Evolutionary conservation across 441 rosid genomes (phyloP).

Genomic region (Pelargonium australe): DNA sequence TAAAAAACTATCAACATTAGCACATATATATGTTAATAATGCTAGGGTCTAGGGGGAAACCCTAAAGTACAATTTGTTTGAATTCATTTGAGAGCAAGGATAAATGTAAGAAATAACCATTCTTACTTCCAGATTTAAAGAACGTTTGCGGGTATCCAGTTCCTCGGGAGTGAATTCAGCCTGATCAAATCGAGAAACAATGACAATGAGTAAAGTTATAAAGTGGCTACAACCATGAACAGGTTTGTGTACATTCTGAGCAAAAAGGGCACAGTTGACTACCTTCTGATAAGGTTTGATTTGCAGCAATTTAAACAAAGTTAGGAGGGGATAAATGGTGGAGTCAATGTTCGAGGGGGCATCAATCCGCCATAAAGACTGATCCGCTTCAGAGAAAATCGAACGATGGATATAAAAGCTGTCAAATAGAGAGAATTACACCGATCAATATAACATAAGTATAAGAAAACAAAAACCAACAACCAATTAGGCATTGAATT

Average conservation of each 20-base stretch:
- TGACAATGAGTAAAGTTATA: background rate
- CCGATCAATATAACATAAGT: background rate
- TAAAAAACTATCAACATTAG: background rate
- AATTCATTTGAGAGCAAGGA: background rate
- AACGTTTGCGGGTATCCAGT: conserved; percentile 46
- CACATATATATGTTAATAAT: too few species aligned
- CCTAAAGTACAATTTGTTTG: too few species aligned
- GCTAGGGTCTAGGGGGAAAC: too few species aligned
- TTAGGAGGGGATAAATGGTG: conserved; percentile 44
- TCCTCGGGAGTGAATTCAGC: conserved; percentile 58
- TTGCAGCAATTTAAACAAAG: conserved; percentile 43
- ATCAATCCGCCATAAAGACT: conserved; percentile 49
- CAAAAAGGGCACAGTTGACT: conserved; percentile 9
- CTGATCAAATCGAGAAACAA: conserved; percentile 24
- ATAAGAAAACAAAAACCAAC: background rate
- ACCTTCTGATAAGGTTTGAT: conserved; percentile 51
- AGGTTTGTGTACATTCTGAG: background rate
- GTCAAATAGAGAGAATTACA: conserved; percentile 15
- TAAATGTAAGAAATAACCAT: background rate
- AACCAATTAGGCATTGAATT: background rate
- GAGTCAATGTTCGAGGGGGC: conserved; percentile 37
- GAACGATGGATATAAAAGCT: conserved; percentile 61
- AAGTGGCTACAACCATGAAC: background rate
- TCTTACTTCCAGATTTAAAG: conserved; percentile 39
- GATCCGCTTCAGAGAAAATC: conserved; percentile 36